Conservation (phyloP, 2,329 filamentous ascomycete species). For the Teratosphaeria zuluensis region DNA sequence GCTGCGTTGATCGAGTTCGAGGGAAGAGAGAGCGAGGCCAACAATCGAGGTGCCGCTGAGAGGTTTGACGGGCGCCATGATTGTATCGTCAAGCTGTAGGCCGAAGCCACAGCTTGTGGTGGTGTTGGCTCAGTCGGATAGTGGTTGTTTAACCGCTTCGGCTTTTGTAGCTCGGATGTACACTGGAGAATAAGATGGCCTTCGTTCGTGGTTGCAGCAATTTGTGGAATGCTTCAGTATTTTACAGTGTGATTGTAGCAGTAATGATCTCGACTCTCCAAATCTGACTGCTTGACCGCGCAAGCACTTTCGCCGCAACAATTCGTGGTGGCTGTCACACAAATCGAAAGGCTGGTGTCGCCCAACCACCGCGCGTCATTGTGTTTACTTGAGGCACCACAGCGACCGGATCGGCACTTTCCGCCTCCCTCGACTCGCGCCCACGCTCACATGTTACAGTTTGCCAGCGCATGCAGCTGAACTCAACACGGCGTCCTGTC, state of each 20-base stretch:
- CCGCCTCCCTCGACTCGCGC: too few species aligned
- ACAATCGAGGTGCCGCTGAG: slow-evolving; percentile 11
- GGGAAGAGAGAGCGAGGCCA: slow-evolving; percentile 19
- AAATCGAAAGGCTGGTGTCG: not conserved
- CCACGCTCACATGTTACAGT: not conserved
- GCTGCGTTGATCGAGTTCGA: slow-evolving; percentile 19
- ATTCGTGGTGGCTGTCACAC: not conserved
- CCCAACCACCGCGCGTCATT: not conserved
- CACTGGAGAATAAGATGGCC: not conserved
- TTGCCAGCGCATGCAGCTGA: not conserved
- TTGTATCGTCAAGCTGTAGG: slow-evolving; percentile 12
- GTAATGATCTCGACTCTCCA: not conserved
- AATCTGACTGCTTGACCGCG: too few species aligned
- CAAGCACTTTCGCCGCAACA: not conserved
- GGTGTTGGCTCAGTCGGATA: not conserved
- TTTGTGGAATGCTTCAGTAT: not conserved
- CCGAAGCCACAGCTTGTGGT: slow-evolving; percentile 19
- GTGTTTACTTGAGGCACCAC: not conserved
- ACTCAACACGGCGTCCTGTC: not conserved
- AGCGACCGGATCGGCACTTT: not conserved
- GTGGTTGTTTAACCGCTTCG: not conserved
- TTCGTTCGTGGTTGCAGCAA: not conserved
- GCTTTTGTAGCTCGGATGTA: not conserved
- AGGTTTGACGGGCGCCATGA: not conserved
- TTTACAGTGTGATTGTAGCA: not conserved